phyloP scores from a whole-genome alignment of 352 stramenopile genomes.

The Halophytophthora batemanensis region DNA sequence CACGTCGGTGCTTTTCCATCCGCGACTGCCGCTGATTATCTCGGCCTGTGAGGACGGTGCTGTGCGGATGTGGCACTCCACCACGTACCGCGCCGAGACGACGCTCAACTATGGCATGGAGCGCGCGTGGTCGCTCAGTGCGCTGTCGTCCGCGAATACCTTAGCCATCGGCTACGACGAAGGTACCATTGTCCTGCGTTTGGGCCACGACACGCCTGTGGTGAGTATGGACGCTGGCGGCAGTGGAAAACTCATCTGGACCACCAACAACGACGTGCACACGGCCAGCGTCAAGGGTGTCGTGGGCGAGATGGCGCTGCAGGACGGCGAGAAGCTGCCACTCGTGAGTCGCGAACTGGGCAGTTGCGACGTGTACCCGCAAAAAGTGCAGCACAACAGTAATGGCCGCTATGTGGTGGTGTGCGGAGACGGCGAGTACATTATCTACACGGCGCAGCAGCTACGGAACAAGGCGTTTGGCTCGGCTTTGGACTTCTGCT shows the following conservation, averaged over 20 bases:
- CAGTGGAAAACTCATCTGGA: constrained; percentile 97
- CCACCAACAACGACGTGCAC: constrained; percentile 98
- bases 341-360: constrained; percentile 92
- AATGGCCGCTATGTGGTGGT: constrained; percentile 98
- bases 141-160: constrained; percentile 84
- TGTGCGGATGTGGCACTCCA: constrained; percentile 91
- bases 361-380: constrained; percentile 97
- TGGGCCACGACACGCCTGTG: constrained; percentile 97
- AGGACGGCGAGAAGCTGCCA: constrained; percentile 89
- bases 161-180: constrained; percentile 95
- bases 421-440: constrained; percentile 99
- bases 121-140: constrained; percentile 94
- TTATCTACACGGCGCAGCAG: constrained; percentile 99
- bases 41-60: constrained; percentile 97
- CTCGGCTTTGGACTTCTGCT: constrained; percentile 97
- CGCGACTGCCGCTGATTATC: constrained; percentile 97
- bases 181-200: constrained; percentile 93
- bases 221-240: constrained; percentile 94
- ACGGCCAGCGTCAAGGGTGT: constrained; percentile 92
- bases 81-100: constrained; percentile 96
- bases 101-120: constrained; percentile 99
- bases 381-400: constrained; percentile 98
- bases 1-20: constrained; percentile 97
- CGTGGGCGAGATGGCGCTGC: constrained; percentile 65
- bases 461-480: constrained; percentile 96